Base-by-base conservation (phyloP, 116 monocot species). In the Papilionanthe hybrid region DNA sequence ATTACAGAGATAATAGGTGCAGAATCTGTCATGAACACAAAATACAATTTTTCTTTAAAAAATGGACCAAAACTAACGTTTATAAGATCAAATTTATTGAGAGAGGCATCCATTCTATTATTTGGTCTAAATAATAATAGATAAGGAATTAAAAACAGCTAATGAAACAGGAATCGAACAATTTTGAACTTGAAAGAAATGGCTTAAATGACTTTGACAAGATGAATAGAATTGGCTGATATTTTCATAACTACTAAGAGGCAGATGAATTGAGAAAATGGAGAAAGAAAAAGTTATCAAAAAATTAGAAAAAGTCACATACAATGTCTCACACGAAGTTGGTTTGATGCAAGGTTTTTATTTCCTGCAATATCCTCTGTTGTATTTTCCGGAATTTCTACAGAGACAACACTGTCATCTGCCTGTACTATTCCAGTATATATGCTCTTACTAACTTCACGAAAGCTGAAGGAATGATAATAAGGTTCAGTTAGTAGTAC, bases 301-400 rank as follows among this genome's bases (percentile, higher is more conserved):
- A 44, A 19, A 9, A 6, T 4, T 19, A 44, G 15, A 73, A 27
- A 27, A 75, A 9, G 4, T 27, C 49, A 3, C 98, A 86, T 93
- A 98, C 98, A 93, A 75, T 94, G 90, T 58, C 83, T 89, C 77
- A 94, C 91, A 87, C 81, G 83, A 23, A 98, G 87, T 78, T 63
- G 79, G 78, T 94, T 90, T 53, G 98, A 98, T 80, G 83, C 91
- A 43, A 94, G 75, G 79, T 98, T 98, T 79, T 76, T 88, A 87
- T 98, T 98, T 87, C 98, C 98, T 79, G 94, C 91, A 75, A 94
- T 80, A 86, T 98, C 98, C 60, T 37, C 67, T 29, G 91, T 84
- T 66, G 76, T 48, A 75, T 94, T 93, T 78, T 94, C 93, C 29
- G 91, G 92, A 79, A 98, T 63, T 68, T 86, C 83, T 37, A 98